Conservation (phyloP, 176 grass and related monocot species). For the Secale cereale region DNA sequence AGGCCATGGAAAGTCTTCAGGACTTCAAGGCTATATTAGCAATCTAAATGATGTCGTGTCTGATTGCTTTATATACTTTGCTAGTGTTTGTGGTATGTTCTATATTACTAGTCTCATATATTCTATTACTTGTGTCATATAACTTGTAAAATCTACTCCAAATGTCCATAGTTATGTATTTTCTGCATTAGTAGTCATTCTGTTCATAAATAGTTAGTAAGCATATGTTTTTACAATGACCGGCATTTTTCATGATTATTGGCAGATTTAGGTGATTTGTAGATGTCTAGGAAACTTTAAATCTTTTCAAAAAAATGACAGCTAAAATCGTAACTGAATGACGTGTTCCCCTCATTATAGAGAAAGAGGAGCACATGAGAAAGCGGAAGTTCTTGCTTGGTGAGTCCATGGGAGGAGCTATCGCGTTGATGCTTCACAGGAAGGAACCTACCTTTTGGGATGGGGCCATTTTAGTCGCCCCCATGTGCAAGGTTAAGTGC, state of each 20-base stretch:
- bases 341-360: constrained; percentile 10
- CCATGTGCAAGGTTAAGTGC: constrained; percentile 74
- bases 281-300: neutral
- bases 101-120: neutral
- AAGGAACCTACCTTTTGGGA: constrained; percentile 62
- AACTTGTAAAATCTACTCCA: neutral
- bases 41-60: constrained; percentile 41
- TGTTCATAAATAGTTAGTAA: neutral
- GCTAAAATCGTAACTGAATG: neutral
- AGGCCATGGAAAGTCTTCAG: constrained; percentile 68
- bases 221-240: neutral
- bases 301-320: neutral
- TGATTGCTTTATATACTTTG: constrained; percentile 54
- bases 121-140: neutral
- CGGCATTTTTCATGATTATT: neutral
- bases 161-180: neutral
- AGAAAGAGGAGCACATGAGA: constrained; percentile 39
- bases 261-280: neutral
- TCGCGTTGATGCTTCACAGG: constrained; percentile 65
- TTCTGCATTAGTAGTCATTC: neutral
- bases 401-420: constrained; percentile 79
- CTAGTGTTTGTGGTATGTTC: constrained; percentile 48
- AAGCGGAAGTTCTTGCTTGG: constrained; percentile 52
- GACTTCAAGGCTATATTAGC: constrained; percentile 66
- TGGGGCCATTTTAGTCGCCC: constrained; percentile 63